Base-by-base conservation (phyloP, 129 eudicot genomes). In the Sambucus nigra region DNA sequence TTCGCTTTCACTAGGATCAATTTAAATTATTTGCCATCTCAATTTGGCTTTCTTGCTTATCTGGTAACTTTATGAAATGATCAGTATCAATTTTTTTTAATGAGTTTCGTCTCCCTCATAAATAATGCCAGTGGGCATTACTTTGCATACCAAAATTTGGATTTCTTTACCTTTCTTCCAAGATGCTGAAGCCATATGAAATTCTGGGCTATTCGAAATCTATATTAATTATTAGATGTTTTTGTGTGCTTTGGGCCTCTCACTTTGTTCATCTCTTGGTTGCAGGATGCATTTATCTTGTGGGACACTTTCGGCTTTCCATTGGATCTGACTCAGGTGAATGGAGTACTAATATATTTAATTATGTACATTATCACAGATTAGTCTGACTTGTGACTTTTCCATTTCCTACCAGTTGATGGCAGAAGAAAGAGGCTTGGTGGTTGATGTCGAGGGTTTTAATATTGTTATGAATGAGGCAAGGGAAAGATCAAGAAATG, bases 241-340 rank as follows among this genome's bases (percentile, higher is more conserved):
- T 57, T 19, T 66, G 23, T 61, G 38, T 51, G 47, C 47, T 25
- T 62, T 20, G 25, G 5, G n/a, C 33, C 42, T 70, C 53, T 46
- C 22, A 11, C 63, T 54, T n/a, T 15, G 11, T 31, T 57, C 7
- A 16, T 33, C 17, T 57, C 7, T 60, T 64, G 55, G 51, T 66
- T 76, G 82, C 88, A 89, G 94, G 96, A 79, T 82, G 99, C 96
- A 49, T 92, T 92, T 82, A 73, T 80, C 51, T 61, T 92, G 67
- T 92, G 96, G 99, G 99, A 92, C 55, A 92, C 91, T 23, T 92
- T 45, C 75, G 99, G 99, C 49, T 92, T 92, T 47, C 99, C 99
- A 5, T 70, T 92, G 73, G 99, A 92, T 77, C 69, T 92, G 26
- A 92, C 99, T 41, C 96, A 86, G 99, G 99, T 92, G 64, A 32